Evolutionary conservation across 2,329 filamentous ascomycete species (phyloP), one percentile per base, ranked within the genome.

Genomic region (Beauveria australis): DNA sequence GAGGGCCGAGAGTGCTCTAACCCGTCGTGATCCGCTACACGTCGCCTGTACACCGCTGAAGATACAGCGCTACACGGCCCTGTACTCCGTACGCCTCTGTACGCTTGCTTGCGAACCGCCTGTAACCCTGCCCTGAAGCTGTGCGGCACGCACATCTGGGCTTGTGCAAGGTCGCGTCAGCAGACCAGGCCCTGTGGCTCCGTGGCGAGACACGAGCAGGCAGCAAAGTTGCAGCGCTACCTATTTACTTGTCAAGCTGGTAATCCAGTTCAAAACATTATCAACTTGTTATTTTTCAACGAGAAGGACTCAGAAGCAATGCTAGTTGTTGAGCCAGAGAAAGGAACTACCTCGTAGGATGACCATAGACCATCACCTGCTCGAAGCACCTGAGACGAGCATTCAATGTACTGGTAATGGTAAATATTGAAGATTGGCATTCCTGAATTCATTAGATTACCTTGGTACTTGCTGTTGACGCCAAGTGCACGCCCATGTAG

Each of bases 171-270:
- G 33, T 26, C 37, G 47, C 14, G 37, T 51, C 56, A 59, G 47
- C 56, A 59, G 47, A 52, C 48, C 22, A n/a, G n/a, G 37, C 18
- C 56, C 26, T 59, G 37, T 59, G 56, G 54, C 9, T 51, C 33
- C 48, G 19, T 30, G 22, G 44, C 54, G 22, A 46, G 54, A 48
- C 54, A 55, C 26, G 30, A 49, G 16, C 18, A 9, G 18, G 16
- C 18, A 41, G 16, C 37, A 41, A 58, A 43, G 55, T 49, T 44
- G 48, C 33, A 57, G 5, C 54, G 22, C 44, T 49, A n/a, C n/a
- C n/a, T n/a, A 57, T 49, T 41, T 49, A 57, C 41, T 41, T 57
- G 8, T 41, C 30, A 16, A 19, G 19, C 44, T 22, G 16, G 22
- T 30, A 26, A 24, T 37, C 19, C 12, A 33, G 12, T 53, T 47